Base-by-base conservation (phyloP, 495 filamentous ascomycete species). In the Aspergillus asperescens region DNA sequence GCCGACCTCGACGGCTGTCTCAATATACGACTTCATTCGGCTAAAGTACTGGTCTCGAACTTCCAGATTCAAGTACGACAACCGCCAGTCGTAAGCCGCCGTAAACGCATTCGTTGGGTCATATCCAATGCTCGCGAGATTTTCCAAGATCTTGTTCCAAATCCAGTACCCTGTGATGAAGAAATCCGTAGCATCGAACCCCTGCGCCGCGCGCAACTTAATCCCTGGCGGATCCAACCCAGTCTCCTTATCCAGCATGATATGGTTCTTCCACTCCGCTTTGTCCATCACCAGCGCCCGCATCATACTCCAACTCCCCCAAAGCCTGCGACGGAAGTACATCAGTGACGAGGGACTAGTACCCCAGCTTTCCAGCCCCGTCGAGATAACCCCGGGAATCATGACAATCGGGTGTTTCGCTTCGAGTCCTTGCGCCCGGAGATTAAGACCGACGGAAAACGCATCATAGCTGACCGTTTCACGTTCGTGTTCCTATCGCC, bases 241-340 rank as follows among this genome's bases (percentile, higher is more conserved):
- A 1, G 92, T 95, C 29, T 81, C 64, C 64, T 90, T 90, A 67
- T 98, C 92, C 22, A 98, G 76, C 89, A 97, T 96, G 60, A 98
- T 87, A 62, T 98, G 94, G 56, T 78, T 83, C 75, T 96, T 96
- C 93, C 93, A 98, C 46, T 78, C 79, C 35, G 91, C 82, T 69
- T 96, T 95, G 62, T 98, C 93, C 58, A 91, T 71, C 8, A 98
- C 88, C 64, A 98, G 73, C 0, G 93, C 91, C 46, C 85, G 77
- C 89, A 98, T 95, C 93, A 98, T 98, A 55, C 76, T 92, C 93
- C 93, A 98, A 59, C 88, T 94, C 22, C 93, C 93, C 93, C 93
- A 98, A 46, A 98, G 69, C 53, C 93, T 73, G 66, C 91, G 92
- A 46, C 93, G 80, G 67, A 97, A 98, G 65, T 96, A 98, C 45